Evolutionary conservation across 441 rosid species (phyloP).

Genomic region (Aleurites moluccanus): DNA sequence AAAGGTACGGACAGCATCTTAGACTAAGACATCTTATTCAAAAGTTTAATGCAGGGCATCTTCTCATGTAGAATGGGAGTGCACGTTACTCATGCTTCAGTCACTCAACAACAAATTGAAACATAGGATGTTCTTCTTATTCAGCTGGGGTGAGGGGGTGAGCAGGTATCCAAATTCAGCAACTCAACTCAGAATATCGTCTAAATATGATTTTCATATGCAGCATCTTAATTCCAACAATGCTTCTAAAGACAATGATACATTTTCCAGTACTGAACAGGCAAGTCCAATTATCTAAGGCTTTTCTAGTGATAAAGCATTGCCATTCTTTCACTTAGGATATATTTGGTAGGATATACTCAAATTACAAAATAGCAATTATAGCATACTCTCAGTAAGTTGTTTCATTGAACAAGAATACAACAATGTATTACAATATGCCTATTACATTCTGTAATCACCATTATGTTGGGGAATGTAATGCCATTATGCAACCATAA

Average conservation of each 20-base stretch:
- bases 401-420: neutral
- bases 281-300: neutral
- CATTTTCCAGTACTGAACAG: neutral
- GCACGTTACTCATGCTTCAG: neutral
- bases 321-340: neutral
- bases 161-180: neutral
- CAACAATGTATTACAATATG: neutral
- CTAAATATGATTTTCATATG: neutral
- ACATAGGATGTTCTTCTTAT: neutral
- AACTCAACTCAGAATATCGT: neutral
- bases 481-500: neutral
- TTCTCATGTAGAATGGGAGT: neutral
- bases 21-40: neutral
- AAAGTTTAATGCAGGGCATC: neutral
- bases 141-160: neutral
- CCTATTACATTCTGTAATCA: neutral
- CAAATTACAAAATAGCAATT: neutral
- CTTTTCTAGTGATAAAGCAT: neutral
- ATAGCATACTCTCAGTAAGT: neutral
- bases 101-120: neutral
- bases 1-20: neutral
- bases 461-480: neutral
- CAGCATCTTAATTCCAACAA: neutral
- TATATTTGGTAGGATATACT: neutral
- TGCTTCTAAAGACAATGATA: neutral